Conservation (phyloP, 1,284 basidiomycete species). For the Phlebopus sp. region DNA sequence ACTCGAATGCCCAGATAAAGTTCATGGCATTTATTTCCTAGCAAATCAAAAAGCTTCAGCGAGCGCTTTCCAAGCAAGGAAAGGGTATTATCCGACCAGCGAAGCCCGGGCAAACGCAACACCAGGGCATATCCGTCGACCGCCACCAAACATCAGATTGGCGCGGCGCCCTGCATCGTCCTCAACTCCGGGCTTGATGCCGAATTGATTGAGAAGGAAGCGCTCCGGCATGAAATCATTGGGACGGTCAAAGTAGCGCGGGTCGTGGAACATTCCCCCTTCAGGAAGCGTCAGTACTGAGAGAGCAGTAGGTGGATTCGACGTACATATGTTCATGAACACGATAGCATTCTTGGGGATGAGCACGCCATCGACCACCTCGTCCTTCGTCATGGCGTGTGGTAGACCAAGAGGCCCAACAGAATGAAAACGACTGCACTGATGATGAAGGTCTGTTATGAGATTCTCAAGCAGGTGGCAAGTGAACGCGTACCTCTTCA, state of each 20-base stretch:
- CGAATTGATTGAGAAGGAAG: conserved; percentile 14
- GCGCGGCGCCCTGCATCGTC: too few species aligned
- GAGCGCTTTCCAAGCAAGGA: too few species aligned
- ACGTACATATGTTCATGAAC: conserved; percentile 29
- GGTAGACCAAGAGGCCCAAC: conserved; percentile 1
- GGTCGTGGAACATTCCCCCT: conserved; percentile 15
- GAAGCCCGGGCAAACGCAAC: too few species aligned
- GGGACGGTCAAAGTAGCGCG: conserved; percentile 25
- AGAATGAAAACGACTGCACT: conserved; percentile 1
- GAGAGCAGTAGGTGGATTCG: not conserved
- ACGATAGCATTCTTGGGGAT: conserved; percentile 29
- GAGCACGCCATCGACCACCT: conserved; percentile 17
- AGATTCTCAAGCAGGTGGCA: not conserved
- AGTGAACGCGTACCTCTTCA: conserved; percentile 16
- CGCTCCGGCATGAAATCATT: conserved; percentile 26
- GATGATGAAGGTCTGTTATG: conserved; percentile 15
- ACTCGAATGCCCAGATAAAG: conserved; percentile 19
- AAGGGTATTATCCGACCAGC: too few species aligned
- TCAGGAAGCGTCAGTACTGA: not conserved
- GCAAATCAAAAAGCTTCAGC: too few species aligned
- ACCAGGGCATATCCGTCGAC: too few species aligned
- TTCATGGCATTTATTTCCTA: conserved; percentile 18
- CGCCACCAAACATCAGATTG: too few species aligned
- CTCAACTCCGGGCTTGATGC: not conserved
- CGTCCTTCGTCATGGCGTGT: conserved; percentile 4